Evolutionary conservation across 768 basidiomycete species (phyloP).

Genomic region (Tremella fuciformis): DNA sequence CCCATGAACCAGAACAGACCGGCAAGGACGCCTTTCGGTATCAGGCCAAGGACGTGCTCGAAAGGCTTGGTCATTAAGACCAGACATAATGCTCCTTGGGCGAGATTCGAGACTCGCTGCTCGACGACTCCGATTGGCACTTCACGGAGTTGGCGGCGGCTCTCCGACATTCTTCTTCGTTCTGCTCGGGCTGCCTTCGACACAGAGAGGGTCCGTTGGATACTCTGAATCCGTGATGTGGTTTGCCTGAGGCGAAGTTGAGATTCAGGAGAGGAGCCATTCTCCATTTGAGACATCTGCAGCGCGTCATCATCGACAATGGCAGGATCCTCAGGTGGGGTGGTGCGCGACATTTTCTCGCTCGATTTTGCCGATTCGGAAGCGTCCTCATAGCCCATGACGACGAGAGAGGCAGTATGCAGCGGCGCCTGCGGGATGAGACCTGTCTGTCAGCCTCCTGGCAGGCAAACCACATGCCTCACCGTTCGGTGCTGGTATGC

Average conservation of each 20-base stretch:
- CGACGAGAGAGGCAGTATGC: constrained; percentile 77
- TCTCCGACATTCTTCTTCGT: neutral
- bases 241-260: too few relatives aligned
- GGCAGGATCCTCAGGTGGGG: neutral
- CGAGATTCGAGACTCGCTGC: constrained; percentile 87
- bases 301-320: constrained; percentile 17
- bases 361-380: constrained; percentile 1
- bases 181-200: too few relatives aligned
- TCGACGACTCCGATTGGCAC: constrained; percentile 69
- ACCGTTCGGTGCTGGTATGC: constrained; percentile 50
- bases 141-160: constrained; percentile 37
- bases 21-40: constrained; percentile 72
- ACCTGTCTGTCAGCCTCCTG: constrained; percentile 26
- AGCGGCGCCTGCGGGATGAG: constrained; percentile 70
- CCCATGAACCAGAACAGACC: constrained; percentile 96
- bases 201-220: too few relatives aligned
- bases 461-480: neutral
- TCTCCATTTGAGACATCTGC: constrained; percentile 26
- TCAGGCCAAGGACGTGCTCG: constrained; percentile 70
- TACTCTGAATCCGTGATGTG: too few relatives aligned
- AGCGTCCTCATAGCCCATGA: constrained; percentile 57
- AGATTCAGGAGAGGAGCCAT: constrained; percentile 7
- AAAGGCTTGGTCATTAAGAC: constrained; percentile 79
- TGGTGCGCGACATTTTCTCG: constrained; percentile 7
- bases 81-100: constrained; percentile 71